A percentile compares a stretch with the other conserved stretches of the same genome.
phyloP scores from a whole-genome alignment of 106 monocot species.

The Acorus gramineus region DNA sequence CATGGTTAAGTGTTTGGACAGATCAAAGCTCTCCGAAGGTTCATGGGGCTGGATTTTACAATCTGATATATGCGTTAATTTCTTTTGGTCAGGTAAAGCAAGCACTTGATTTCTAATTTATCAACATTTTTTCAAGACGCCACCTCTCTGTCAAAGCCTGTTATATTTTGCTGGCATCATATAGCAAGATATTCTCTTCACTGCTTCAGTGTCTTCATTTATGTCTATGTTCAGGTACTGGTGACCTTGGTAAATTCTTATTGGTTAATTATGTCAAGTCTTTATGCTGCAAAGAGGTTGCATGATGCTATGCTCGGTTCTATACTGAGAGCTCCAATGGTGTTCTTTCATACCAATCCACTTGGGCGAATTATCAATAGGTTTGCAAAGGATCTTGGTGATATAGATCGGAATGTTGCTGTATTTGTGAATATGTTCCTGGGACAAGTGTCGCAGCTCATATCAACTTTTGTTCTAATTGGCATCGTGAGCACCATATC shows the following conservation, averaged over 20 bases:
- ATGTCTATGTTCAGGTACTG: conserved; percentile 41
- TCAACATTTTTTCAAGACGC: not conserved
- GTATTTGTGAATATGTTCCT: conserved; percentile 81
- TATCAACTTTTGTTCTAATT: conserved; percentile 97
- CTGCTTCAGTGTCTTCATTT: not conserved
- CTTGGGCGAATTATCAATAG: conserved; percentile 93
- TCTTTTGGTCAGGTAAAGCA: conserved; percentile 71
- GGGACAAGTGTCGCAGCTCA: conserved; percentile 80
- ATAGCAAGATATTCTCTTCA: no score
- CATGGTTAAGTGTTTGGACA: conserved; percentile 93
- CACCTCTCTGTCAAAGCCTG: no score
- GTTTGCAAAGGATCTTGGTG: conserved; percentile 93
- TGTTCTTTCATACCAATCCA: conserved; percentile 98
- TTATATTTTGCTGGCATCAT: no score
- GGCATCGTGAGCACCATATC: conserved; percentile 91
- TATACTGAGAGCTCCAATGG: conserved; percentile 90
- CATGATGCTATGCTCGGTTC: conserved; percentile 90
- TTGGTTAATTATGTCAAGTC: conserved; percentile 88
- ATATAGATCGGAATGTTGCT: conserved; percentile 88
- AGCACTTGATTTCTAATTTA: not conserved
- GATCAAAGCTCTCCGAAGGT: conserved; percentile 59
- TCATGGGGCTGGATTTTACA: conserved; percentile 75
- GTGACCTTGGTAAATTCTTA: conserved; percentile 75
- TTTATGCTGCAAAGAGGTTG: conserved; percentile 81
- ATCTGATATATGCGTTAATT: conserved; percentile 71